Evolutionary conservation across 2,329 filamentous ascomycete genomes (phyloP).

Genomic region (Geosmithia morbida): DNA sequence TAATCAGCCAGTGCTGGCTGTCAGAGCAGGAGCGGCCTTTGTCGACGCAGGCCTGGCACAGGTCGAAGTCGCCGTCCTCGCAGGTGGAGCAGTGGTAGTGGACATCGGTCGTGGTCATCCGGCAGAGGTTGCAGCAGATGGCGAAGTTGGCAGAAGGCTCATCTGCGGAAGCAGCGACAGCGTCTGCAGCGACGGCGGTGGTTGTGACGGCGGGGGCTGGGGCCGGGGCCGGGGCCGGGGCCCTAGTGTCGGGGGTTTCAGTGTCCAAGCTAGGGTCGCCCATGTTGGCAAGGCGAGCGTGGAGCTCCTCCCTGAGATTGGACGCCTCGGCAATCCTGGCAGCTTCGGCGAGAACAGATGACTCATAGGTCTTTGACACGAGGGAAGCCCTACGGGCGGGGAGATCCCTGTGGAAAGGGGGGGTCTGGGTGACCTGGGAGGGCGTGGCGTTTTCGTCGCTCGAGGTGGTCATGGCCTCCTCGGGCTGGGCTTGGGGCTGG

Average conservation of each 20-base stretch:
- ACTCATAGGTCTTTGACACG: constrained; percentile 11
- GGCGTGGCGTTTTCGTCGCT: not conserved
- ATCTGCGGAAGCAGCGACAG: not conserved
- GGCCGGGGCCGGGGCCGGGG: not conserved
- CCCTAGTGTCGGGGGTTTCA: not conserved
- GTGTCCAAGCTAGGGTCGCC: not conserved
- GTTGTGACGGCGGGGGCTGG: not conserved
- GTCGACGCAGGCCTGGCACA: constrained; percentile 70
- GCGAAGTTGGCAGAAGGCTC: constrained; percentile 37
- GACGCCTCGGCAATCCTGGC: constrained; percentile 10
- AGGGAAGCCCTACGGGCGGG: constrained; percentile 5
- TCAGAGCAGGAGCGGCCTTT: constrained; percentile 64
- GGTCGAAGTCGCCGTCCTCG: constrained; percentile 85
- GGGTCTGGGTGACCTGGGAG: constrained; percentile 7
- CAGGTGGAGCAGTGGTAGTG: constrained; percentile 95
- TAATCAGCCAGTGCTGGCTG: constrained; percentile 84
- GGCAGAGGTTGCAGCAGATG: constrained; percentile 90
- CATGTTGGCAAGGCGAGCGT: not conserved
- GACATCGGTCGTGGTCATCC: constrained; percentile 58
- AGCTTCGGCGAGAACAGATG: constrained; percentile 11
- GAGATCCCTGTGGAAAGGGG: not conserved
- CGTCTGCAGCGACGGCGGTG: not conserved
- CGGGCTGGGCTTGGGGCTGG: constrained; percentile 10
- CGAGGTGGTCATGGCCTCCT: not conserved
- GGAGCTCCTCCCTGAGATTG: constrained; percentile 8